phyloP scores from a whole-genome alignment of 805 yeast species.

The Ogataea pignaliae region DNA sequence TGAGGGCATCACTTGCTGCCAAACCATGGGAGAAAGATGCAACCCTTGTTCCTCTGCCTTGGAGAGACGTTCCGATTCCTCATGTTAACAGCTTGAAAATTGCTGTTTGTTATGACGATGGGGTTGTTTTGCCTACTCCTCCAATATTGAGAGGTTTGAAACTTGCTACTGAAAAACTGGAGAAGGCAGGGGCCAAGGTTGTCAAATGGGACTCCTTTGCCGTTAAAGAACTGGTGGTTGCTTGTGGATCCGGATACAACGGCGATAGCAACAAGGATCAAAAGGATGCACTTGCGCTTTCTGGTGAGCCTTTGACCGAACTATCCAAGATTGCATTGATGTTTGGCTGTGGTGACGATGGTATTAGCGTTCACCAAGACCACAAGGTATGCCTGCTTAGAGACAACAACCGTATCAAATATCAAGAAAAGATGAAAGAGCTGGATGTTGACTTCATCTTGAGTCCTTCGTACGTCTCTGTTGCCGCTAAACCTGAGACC shows the following conservation, averaged over 20 bases:
- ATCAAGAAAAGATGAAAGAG: constrained; percentile 42
- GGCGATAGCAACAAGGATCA: constrained; percentile 59
- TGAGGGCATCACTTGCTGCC: constrained; percentile 40
- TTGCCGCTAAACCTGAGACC: constrained; percentile 59
- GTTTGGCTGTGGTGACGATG: constrained; percentile 52
- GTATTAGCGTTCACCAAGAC: constrained; percentile 41
- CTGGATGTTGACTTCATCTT: constrained; percentile 56
- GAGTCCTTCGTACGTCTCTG: constrained; percentile 59
- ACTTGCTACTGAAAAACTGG: constrained; percentile 45
- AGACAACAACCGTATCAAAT: constrained; percentile 49
- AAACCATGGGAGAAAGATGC: constrained; percentile 57
- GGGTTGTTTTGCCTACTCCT: constrained; percentile 49
- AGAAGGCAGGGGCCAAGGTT: constrained; percentile 50
- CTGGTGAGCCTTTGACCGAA: constrained; percentile 64
- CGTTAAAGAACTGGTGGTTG: constrained; percentile 50
- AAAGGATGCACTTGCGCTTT: constrained; percentile 39
- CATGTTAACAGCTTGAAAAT: constrained; percentile 35
- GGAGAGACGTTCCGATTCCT: constrained; percentile 38
- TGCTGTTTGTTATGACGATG: constrained; percentile 46
- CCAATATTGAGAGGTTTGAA: constrained; percentile 39
- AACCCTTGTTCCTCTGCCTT: constrained; percentile 42
- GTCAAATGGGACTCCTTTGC: constrained; percentile 51
- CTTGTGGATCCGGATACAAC: constrained; percentile 48
- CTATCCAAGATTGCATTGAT: constrained; percentile 49
- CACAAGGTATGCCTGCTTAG: constrained; percentile 43